Conservation (phyloP, 2,329 filamentous ascomycete genomes). For the Aureobasidium sp. region DNA sequence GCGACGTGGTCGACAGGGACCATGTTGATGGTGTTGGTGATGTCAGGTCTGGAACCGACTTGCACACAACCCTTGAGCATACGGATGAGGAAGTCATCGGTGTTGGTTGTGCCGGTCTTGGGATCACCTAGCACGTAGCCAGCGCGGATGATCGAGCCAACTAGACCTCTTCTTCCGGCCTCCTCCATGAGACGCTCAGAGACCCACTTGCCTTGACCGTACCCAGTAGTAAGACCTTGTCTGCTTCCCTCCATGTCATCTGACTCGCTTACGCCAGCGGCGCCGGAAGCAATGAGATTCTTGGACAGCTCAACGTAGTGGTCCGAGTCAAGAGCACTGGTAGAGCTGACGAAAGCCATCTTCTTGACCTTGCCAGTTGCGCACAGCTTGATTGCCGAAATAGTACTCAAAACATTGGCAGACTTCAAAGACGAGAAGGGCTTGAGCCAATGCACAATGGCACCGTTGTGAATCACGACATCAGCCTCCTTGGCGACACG, state of each 20-base stretch:
- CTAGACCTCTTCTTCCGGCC: conserved; percentile 69
- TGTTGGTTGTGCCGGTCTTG: conserved; percentile 62
- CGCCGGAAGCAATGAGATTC: conserved; percentile 53
- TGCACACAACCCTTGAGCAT: conserved; percentile 85
- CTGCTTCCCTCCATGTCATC: conserved; percentile 74
- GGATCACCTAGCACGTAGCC: conserved; percentile 79
- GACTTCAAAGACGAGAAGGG: conserved; percentile 65
- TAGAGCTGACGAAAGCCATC: conserved; percentile 77
- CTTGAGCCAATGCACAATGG: conserved; percentile 70
- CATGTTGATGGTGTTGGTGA: conserved; percentile 81
- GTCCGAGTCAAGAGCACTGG: conserved; percentile 72
- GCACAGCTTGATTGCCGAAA: conserved; percentile 71
- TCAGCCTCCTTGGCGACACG: conserved; percentile 60
- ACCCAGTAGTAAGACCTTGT: conserved; percentile 73
- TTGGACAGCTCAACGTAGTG: conserved; percentile 71
- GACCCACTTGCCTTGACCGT: conserved; percentile 88
- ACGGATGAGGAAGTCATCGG: conserved; percentile 84
- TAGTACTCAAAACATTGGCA: conserved; percentile 73
- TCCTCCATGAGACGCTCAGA: conserved; percentile 66
- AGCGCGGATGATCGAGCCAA: conserved; percentile 69
- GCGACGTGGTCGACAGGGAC: conserved; percentile 82
- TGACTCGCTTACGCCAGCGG: conserved; percentile 60
- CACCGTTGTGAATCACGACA: conserved; percentile 70
- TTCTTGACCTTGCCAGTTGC: conserved; percentile 69
- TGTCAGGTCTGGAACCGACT: conserved; percentile 63